Conservation (phyloP, 164 flowering plant genomes). For the Hamamelis virginiana region DNA sequence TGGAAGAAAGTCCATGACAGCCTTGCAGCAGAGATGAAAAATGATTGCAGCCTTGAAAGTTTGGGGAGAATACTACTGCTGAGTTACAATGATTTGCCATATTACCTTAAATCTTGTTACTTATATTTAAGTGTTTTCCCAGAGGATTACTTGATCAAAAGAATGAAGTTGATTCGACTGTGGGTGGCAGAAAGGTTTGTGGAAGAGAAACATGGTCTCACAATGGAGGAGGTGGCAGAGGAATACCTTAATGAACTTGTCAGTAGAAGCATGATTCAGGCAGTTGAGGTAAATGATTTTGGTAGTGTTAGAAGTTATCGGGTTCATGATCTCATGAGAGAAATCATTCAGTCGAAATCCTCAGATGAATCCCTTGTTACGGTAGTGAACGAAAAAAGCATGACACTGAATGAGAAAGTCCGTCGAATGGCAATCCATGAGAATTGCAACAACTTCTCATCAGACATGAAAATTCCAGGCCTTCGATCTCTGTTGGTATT, state of each 20-base stretch:
- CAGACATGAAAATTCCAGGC: neutral
- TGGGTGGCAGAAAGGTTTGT: conserved; percentile 34
- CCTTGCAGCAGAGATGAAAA: conserved; percentile 16
- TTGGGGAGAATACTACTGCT: conserved; percentile 15
- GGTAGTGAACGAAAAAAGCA: neutral
- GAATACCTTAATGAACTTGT: conserved; percentile 32
- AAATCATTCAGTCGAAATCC: conserved; percentile 21
- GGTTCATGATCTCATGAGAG: conserved; percentile 27
- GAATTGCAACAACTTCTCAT: neutral
- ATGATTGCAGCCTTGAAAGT: conserved; percentile 10
- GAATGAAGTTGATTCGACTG: conserved; percentile 22
- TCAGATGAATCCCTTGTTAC: conserved; percentile 1
- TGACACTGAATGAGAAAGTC: conserved; percentile 4
- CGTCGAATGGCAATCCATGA: conserved; percentile 23
- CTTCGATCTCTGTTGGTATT: conserved; percentile 20
- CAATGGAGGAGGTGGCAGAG: conserved; percentile 28
- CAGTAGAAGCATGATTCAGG: conserved; percentile 29
- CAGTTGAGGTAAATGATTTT: neutral
- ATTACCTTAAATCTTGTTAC: conserved; percentile 33
- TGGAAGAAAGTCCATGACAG: conserved; percentile 21
- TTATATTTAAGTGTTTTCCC: conserved; percentile 35
- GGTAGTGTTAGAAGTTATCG: conserved; percentile 9
- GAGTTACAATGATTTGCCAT: conserved; percentile 31
- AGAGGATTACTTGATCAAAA: conserved; percentile 18
- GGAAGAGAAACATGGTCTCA: conserved; percentile 11